Conservation (phyloP, 1,284 basidiomycete species). For the Peniophora sp. region DNA sequence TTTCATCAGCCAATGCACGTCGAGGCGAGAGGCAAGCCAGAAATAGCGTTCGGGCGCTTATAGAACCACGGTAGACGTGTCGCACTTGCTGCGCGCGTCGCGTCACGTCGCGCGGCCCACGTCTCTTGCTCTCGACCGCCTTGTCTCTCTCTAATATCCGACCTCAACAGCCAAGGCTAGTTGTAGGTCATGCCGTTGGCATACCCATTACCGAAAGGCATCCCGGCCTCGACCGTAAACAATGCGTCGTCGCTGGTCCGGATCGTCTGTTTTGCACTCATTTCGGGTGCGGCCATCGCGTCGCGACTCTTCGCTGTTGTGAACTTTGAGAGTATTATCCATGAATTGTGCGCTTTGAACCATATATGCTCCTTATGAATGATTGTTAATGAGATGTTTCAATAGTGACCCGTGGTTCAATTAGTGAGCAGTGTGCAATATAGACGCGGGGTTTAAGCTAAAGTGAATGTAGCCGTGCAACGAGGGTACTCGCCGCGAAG, state of each 20-base stretch:
- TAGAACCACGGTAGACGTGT: no score
- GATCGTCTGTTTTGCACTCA: slow-evolving; percentile 80
- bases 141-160: neutral
- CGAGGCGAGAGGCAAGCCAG: no score
- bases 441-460: neutral
- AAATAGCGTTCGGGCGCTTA: no score
- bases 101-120: no score
- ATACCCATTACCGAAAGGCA: slow-evolving; percentile 58
- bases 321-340: slow-evolving; percentile 98
- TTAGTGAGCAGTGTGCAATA: slow-evolving; percentile 52
- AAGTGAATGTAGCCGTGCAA: slow-evolving; percentile 65
- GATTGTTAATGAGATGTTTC: slow-evolving; percentile 8
- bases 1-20: no score
- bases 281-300: slow-evolving; percentile 90
- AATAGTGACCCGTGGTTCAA: slow-evolving; percentile 95
- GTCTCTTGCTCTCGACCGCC: no score
- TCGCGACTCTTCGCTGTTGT: slow-evolving; percentile 96
- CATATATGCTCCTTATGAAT: neutral
- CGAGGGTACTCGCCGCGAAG: slow-evolving; percentile 77
- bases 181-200: slow-evolving; percentile 32
- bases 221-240: slow-evolving; percentile 65
- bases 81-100: no score
- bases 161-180: neutral
- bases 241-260: slow-evolving; percentile 83
- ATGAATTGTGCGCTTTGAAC: slow-evolving; percentile 78